Evolutionary conservation across 192 early-diverging fungal genomes (phyloP), one percentile per base, ranked within the genome.

Genomic region (Linnemannia schmuckeri): DNA sequence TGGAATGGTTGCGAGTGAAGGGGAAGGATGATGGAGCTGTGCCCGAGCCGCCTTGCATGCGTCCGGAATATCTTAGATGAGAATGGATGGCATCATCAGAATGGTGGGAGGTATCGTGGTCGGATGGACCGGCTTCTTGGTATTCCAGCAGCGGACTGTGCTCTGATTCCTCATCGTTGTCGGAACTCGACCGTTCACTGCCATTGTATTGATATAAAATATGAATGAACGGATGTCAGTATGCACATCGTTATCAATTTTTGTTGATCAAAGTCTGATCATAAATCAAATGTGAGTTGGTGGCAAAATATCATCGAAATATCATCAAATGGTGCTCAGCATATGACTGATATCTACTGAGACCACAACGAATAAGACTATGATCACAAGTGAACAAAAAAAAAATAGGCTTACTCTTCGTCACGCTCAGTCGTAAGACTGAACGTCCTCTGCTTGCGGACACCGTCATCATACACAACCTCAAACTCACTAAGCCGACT

Each of bases 401-500:
- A 27, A n/a, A 30, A 70, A 5, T 0, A 1, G 17, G 61, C 83
- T 66, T 86, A 81, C 83, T 86, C 78, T 6, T 86, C 69, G 49
- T 78, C 76, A 4, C 66, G 10, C 24, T 87, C 70, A 13, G 85
- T 87, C 12, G 85, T 81, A 4, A 87, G 52, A 71, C 85, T 87
- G 55, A 87, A 87, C 0, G 85, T 87, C 30, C 85, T 76, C 40
- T 87, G 85, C 54, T 81, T 87, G 38, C 85, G 85, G n/a, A 87
- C 57, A 42, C 85, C 85, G 38, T 87, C 85, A 52, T 87, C 85
- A 40, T 87, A 87, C 1, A 87, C 85, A 24, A 87, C 85, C 66
- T 87, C 85, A 81, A 87, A 87, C 54, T 81, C 85, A 41, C 85
- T 87, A 66, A 81, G 75, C 20, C 85, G 71, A 66, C 85, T 87